phyloP scores from a whole-genome alignment of 2,329 filamentous ascomycete species.

The Pseudogymnoascus sp. region DNA sequence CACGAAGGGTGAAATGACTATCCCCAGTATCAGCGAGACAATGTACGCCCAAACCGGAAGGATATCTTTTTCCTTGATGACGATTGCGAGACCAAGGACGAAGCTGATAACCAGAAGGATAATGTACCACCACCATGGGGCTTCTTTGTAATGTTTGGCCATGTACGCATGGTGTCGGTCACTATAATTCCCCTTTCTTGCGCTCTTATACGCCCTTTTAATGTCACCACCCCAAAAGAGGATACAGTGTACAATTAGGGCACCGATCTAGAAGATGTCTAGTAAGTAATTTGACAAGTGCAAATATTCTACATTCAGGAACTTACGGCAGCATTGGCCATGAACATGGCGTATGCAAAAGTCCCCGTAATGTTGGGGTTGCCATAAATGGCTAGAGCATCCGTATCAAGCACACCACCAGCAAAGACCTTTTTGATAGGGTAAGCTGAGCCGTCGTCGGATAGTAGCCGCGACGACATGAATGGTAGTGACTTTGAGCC shows the following conservation, averaged over 20 bases:
- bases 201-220: slow-evolving; percentile 40
- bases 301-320: neutral
- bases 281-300: neutral
- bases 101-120: slow-evolving; percentile 31
- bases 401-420: slow-evolving; percentile 36
- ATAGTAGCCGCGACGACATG: slow-evolving; percentile 37
- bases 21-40: slow-evolving; percentile 31
- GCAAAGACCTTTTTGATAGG: slow-evolving; percentile 36
- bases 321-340: slow-evolving; percentile 50
- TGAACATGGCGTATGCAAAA: slow-evolving; percentile 49
- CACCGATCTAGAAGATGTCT: slow-evolving; percentile 41
- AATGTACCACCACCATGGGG: slow-evolving; percentile 38
- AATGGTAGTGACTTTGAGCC: slow-evolving; percentile 36
- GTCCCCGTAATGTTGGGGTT: slow-evolving; percentile 41
- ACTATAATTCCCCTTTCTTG: slow-evolving; percentile 36
- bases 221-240: slow-evolving; percentile 52
- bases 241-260: slow-evolving; percentile 44
- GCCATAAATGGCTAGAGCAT: slow-evolving; percentile 37
- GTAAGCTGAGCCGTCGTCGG: slow-evolving; percentile 32
- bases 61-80: slow-evolving; percentile 33
- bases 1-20: slow-evolving; percentile 44
- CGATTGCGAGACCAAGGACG: slow-evolving; percentile 33
- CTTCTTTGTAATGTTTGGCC: slow-evolving; percentile 38
- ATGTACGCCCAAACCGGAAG: slow-evolving; percentile 40
- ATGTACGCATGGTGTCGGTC: slow-evolving; percentile 46